phyloP scores from a whole-genome alignment of 78 protist genomes.

The Creolimax fragrantissima region DNA sequence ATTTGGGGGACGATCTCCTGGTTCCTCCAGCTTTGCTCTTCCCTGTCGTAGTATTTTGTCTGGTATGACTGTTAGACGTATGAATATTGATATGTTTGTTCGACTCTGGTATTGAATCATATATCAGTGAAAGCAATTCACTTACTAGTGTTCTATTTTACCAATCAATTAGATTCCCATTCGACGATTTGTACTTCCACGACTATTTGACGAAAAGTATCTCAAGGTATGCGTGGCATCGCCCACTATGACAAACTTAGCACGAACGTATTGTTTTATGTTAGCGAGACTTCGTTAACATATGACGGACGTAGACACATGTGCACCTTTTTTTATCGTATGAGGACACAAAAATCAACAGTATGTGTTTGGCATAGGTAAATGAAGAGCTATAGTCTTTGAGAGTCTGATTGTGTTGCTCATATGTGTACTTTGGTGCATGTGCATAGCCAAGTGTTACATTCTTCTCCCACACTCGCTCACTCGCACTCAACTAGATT shows the following conservation, averaged over 20 bases:
- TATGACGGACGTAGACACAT: neutral
- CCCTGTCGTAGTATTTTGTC: neutral
- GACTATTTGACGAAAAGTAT: neutral
- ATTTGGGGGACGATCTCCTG: neutral
- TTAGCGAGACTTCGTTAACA: neutral
- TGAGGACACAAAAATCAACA: neutral
- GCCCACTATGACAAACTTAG: neutral
- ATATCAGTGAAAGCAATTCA: neutral
- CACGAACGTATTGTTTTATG: neutral
- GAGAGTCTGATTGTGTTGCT: neutral
- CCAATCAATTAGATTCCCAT: neutral
- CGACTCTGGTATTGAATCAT: neutral
- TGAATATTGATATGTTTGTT: neutral
- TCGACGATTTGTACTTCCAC: neutral
- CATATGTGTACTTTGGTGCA: neutral
- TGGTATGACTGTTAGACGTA: neutral
- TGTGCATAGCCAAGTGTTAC: too few relatives aligned
- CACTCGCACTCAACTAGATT: too few relatives aligned
- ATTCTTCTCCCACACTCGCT: too few relatives aligned
- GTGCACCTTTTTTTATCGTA: neutral
- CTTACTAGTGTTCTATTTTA: neutral
- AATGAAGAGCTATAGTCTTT: too few relatives aligned
- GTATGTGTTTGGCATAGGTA: too few relatives aligned
- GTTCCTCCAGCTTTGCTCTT: conserved; percentile 1
- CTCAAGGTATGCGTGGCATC: neutral